A percentile compares a stretch with the other conserved stretches of the same genome.
Conservation (phyloP, 164 flowering plant species). For the Dillenia suffruticosa region DNA sequence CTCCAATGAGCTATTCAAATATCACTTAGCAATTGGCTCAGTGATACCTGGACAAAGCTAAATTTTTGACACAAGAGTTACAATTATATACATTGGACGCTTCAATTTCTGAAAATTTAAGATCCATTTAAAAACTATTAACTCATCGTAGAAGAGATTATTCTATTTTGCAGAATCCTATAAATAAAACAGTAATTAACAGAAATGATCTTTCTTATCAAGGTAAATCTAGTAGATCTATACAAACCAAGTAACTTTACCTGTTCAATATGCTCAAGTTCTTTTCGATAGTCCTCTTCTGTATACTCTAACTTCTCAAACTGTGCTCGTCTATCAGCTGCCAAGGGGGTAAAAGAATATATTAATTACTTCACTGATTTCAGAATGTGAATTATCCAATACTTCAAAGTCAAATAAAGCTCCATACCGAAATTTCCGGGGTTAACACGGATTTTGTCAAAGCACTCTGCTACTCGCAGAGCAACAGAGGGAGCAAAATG, state of each 20-base stretch:
- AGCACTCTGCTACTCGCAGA: conserved; percentile 91
- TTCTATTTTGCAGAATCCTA: too few species aligned
- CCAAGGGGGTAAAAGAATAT: conserved; percentile 9
- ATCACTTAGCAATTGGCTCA: too few species aligned
- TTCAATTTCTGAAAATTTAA: too few species aligned
- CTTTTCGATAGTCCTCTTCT: conserved; percentile 92
- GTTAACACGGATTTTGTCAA: conserved; percentile 96
- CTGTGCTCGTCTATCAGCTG: conserved; percentile 98
- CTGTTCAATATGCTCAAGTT: conserved; percentile 95
- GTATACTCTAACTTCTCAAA: conserved; percentile 89
- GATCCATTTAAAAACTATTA: too few species aligned
- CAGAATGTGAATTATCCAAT: neutral
- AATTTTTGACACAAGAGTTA: too few species aligned
- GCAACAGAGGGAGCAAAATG: conserved; percentile 98
- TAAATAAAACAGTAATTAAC: too few species aligned
- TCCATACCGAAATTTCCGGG: conserved; percentile 92
- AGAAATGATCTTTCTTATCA: neutral
- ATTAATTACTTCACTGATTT: conserved; percentile 8
- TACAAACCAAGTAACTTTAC: conserved; percentile 27
- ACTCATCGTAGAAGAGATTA: too few species aligned
- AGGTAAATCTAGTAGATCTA: neutral
- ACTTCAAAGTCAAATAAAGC: too few species aligned
- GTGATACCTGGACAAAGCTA: too few species aligned
- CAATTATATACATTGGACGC: too few species aligned
- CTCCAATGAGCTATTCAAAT: too few species aligned